Evolutionary conservation across 2,329 filamentous ascomycete species (phyloP), one percentile per base, ranked within the genome.

Genomic region (Myriangium duriaei): DNA sequence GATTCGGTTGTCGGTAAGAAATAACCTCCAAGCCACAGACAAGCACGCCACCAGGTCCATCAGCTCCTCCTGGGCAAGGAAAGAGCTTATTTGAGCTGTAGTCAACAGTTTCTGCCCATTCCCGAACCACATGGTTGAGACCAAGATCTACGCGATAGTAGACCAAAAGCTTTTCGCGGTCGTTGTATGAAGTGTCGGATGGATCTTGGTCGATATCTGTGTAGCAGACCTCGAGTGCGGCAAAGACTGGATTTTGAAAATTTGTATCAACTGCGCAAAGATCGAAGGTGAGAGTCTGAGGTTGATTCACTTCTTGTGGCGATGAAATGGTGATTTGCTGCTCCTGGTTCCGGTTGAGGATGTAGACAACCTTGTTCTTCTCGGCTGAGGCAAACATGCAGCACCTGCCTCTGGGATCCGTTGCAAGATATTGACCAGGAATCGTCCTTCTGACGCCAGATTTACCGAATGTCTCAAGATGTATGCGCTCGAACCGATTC

Each of bases 301-400:
- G 77, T 59, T 91, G 93, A 62, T 98, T 88, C 2, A 91, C 92
- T 62, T 98, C 92, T 12, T 98, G 71, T 1, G 91, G 91, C 11
- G 91, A 98, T 4, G 91, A 98, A 35, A 98, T 98, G 29, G 87
- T 92, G 51, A 98, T 75, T 59, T 94, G 84, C 12, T 87, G 87
- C 61, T 96, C 85, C 3, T 86, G 75, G 62, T 94, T 93, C 47
- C 92, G 80, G 61, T 96, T 96, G 49, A 98, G 71, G 52, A 98
- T 88, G 62, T 98, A 99, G 49, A 98, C 91, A 40, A 99, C 80
- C 67, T 98, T 98, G 67, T 96, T 98, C 72, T 98, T 98, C 65
- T 99, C 92, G 39, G 88, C 72, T 4, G 87, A 88, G 7, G 91
- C 86, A 44, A 96, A 83, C 56, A 99, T 71, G 55, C 88, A 94